These are phyloP conservation scores for Mesotaenium endlicherianum DNA, from an alignment of 139 green algal genomes.

Conservation along the genomic window DNA sequence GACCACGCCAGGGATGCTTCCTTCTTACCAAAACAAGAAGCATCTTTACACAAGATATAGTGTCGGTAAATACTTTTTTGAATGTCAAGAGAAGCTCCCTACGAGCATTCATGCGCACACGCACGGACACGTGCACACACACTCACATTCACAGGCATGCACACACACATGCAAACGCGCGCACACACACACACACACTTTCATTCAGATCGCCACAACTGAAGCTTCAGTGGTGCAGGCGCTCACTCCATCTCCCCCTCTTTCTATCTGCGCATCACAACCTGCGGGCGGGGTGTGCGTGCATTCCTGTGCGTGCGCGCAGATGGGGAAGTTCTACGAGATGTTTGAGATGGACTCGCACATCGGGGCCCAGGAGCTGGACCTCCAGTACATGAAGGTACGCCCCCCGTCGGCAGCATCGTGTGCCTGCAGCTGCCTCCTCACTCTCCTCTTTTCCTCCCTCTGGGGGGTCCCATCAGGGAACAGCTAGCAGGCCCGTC, in stretches of 20 bases:
- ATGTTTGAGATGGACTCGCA: slow-evolving; percentile 99
- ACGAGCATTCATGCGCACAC: background rate
- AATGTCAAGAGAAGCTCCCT: background rate
- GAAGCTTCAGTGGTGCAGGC: no score
- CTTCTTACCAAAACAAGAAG: slow-evolving; percentile 55
- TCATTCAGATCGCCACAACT: background rate
- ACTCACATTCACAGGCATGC: background rate
- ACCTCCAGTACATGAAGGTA: slow-evolving; percentile 89
- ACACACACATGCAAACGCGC: background rate
- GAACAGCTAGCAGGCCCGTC: no score
- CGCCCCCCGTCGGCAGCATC: no score
- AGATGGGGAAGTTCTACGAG: slow-evolving; percentile 91
- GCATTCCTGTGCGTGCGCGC: background rate
- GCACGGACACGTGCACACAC: background rate
- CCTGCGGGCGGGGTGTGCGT: no score
- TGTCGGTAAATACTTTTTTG: background rate
- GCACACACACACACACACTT: background rate
- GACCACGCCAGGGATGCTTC: background rate
- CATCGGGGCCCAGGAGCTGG: slow-evolving; percentile 82
- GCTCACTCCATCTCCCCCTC: background rate
- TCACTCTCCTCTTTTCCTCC: no score
- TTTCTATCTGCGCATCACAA: background rate
- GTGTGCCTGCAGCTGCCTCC: no score
- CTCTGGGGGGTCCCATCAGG: no score
- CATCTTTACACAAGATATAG: background rate